Percentiles rank a stretch among this genome's conserved stretches.
Conservation (phyloP, 257 asterid genomes). For the Pogostemon cablin region DNA sequence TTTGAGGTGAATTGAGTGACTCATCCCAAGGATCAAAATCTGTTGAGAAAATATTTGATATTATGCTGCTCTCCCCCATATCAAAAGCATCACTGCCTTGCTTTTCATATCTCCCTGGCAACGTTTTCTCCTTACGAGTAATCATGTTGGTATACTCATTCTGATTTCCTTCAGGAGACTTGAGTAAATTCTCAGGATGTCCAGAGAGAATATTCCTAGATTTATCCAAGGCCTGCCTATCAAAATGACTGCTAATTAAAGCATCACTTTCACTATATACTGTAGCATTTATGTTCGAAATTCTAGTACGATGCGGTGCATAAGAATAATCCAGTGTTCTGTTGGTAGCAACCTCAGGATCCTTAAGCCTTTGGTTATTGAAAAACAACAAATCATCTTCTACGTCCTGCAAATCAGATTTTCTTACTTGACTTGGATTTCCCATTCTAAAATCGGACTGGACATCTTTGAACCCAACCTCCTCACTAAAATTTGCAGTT, state of each 20-base stretch:
- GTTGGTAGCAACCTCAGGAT: constrained; percentile 56
- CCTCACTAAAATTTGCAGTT: constrained; percentile 39
- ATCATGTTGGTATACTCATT: constrained; percentile 34
- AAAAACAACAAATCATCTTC: constrained; percentile 63
- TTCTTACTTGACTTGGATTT: constrained; percentile 35
- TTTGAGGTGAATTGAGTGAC: constrained; percentile 69
- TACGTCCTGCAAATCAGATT: constrained; percentile 38
- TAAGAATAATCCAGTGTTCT: constrained; percentile 46
- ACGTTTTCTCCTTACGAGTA: constrained; percentile 41
- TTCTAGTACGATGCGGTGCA: constrained; percentile 40
- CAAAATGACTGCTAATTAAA: constrained; percentile 36
- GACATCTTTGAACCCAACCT: constrained; percentile 20
- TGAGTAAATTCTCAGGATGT: constrained; percentile 43
- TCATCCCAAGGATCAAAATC: constrained; percentile 83
- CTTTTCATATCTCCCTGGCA: constrained; percentile 36
- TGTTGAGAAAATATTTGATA: constrained; percentile 74
- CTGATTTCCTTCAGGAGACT: constrained; percentile 38
- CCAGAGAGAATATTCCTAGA: constrained; percentile 50
- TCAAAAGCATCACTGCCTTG: constrained; percentile 10
- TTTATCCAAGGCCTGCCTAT: constrained; percentile 52
- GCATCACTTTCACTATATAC: constrained; percentile 36
- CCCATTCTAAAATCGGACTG: constrained; percentile 43
- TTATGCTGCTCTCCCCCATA: constrained; percentile 85
- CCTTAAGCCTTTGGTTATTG: constrained; percentile 64
- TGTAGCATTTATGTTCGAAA: constrained; percentile 40